A percentile compares a stretch with the other conserved stretches of the same genome.
Conservation (phyloP, 768 basidiomycete species). For the Ramaria sp. region DNA sequence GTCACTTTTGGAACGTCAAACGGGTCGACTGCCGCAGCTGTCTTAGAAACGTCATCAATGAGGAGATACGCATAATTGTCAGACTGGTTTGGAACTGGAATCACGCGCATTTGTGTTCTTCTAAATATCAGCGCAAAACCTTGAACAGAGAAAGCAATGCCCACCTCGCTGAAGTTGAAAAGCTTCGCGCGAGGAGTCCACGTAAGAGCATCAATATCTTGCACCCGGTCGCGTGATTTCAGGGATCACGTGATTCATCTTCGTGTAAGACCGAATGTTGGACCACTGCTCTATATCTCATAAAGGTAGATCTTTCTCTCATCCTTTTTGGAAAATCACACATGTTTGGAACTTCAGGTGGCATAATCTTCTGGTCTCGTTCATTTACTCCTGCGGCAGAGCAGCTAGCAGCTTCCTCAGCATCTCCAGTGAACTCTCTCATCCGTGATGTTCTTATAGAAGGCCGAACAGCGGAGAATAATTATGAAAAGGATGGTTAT, state of each 20-base stretch:
- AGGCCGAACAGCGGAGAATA: constrained; percentile 69
- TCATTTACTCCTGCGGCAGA: constrained; percentile 87
- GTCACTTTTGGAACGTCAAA: constrained; percentile 65
- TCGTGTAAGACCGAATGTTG: constrained; percentile 43
- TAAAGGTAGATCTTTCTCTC: constrained; percentile 44
- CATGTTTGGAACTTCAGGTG: constrained; percentile 38
- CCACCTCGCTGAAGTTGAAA: constrained; percentile 8
- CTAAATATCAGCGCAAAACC: not conserved
- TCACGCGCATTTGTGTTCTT: constrained; percentile 47
- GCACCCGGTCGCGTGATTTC: not conserved
- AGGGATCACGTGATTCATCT: not conserved
- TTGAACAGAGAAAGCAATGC: not conserved
- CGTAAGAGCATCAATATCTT: not conserved
- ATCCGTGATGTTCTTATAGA: constrained; percentile 89
- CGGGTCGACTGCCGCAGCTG: constrained; percentile 73
- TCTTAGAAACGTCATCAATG: constrained; percentile 53
- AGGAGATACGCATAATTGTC: constrained; percentile 85
- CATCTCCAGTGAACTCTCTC: constrained; percentile 81
- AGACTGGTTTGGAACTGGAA: constrained; percentile 66
- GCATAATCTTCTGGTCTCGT: constrained; percentile 87
- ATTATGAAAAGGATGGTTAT: constrained; percentile 90
- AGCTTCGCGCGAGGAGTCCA: not conserved
- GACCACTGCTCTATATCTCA: constrained; percentile 95
- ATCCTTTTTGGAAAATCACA: not conserved
- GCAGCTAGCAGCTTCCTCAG: constrained; percentile 52